Evolutionary conservation across 1,139 yeast species (phyloP), one percentile per base, ranked within the genome.

Genomic region (Blastobotrys indianensis): DNA sequence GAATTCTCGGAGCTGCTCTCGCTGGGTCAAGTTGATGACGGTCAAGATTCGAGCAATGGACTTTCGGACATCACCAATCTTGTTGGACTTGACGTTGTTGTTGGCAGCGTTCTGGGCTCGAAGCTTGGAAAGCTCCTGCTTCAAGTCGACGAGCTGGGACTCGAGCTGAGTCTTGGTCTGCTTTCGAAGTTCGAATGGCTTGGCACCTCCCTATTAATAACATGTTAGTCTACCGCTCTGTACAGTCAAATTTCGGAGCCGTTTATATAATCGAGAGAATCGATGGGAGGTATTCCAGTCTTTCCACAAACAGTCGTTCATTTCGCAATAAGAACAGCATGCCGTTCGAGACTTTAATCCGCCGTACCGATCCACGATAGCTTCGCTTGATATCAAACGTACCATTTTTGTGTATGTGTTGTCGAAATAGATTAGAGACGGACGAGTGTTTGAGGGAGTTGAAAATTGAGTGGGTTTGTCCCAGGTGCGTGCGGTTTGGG

Each of bases 1-100:
- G 81, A 85, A 84, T 70, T 85, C 94, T 75, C 86, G 86, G 72
- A 87, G 96, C 65, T 85, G 82, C 62, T 84, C 90, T 78, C 98
- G 90, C 79, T 88, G 96, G 80, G 85, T 87, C 68, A 82, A 80
- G 92, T 86, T 90, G 78, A 92, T 87, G 75, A 90, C 78, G 64
- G 98, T 94, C 75, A 92, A 85, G 67, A 90, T 95, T 75, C 94
- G 88, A 68, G 98, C 98, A 74, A 92, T 92, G 80, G 87, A 82
- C 82, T 90, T 92, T 82, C 97, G 87, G 70, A 90, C 96, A 61
- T 90, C 85, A 57, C 64, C 62, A 77, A 92, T 88, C 79, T 85
- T 85, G 82, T 94, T 94, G 49, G 64, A 52, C 56, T 59, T 60
- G 55, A 56, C 63, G 52, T 55, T 54, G 51, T 54, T 57, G 53